Evolutionary conservation across 768 basidiomycete genomes (phyloP).

Genomic region (Tephrocybe rancida): DNA sequence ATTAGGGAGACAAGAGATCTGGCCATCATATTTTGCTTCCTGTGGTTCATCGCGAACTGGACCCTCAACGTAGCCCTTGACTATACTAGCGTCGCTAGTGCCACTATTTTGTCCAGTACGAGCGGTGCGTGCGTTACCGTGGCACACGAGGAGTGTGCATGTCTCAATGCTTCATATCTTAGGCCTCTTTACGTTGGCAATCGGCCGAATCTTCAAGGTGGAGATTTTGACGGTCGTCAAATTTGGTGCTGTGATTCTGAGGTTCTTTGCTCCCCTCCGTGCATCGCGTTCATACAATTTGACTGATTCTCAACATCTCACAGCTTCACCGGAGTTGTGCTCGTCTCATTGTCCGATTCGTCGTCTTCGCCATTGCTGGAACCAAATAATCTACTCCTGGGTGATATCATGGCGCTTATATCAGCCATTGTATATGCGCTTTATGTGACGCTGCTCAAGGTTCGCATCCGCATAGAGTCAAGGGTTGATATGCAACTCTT

Average conservation of each 20-base stretch:
- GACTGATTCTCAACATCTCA: not conserved
- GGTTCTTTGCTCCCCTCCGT: conserved; percentile 46
- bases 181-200: conserved; percentile 93
- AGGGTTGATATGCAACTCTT: conserved; percentile 86
- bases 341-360: conserved; percentile 91
- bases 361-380: conserved; percentile 8
- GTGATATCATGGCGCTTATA: conserved; percentile 80
- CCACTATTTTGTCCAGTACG: conserved; percentile 87
- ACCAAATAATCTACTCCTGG: conserved; percentile 48
- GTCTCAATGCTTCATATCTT: not conserved
- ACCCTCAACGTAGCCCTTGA: conserved; percentile 79
- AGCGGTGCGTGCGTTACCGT: conserved; percentile 60
- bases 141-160: not conserved
- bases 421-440: conserved; percentile 80
- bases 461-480: conserved; percentile 71
- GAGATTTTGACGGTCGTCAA: conserved; percentile 78
- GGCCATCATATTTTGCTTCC: conserved; percentile 78
- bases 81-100: conserved; percentile 92
- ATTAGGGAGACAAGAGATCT: conserved; percentile 73
- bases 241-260: conserved; percentile 73
- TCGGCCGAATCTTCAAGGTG: conserved; percentile 82
- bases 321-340: conserved; percentile 80
- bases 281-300: not conserved
- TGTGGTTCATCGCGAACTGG: conserved; percentile 98
- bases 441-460: conserved; percentile 82